Evolutionary conservation across 2,329 filamentous ascomycete genomes (phyloP).

Genomic region (Mariannaea elegans): DNA sequence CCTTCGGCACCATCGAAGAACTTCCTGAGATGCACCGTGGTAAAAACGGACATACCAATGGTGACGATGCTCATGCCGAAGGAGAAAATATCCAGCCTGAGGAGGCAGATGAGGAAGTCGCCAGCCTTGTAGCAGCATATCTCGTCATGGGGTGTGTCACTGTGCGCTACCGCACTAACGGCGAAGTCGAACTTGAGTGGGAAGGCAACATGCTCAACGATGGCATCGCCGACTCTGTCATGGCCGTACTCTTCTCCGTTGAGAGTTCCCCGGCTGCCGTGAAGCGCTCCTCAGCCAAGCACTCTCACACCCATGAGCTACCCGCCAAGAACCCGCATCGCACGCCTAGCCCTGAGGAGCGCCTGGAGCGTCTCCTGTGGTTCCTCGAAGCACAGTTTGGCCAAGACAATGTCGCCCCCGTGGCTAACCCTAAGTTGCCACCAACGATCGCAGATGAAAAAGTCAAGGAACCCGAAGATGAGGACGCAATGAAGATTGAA

Average conservation of each 20-base stretch:
- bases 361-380: constrained; percentile 87
- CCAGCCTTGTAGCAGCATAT: constrained; percentile 64
- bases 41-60: constrained; percentile 44
- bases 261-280: constrained; percentile 96
- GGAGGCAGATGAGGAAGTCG: constrained; percentile 72
- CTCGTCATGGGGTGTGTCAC: constrained; percentile 90
- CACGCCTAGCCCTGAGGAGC: constrained; percentile 75
- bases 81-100: constrained; percentile 52
- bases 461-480: constrained; percentile 48
- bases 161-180: constrained; percentile 78
- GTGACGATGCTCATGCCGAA: constrained; percentile 48
- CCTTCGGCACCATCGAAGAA: constrained; percentile 86
- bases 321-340: constrained; percentile 74
- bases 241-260: constrained; percentile 89
- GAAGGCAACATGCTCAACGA: constrained; percentile 98
- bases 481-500: constrained; percentile 46
- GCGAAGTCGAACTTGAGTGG: constrained; percentile 93
- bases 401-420: constrained; percentile 79
- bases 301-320: constrained; percentile 54
- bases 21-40: constrained; percentile 63
- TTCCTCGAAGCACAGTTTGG: constrained; percentile 98
- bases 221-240: constrained; percentile 95
- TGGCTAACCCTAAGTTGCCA: constrained; percentile 70
- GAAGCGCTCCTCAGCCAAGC: constrained; percentile 65
- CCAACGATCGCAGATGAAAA: constrained; percentile 48